These are phyloP conservation scores for Corniculantispora saksenae DNA, from an alignment of 2,329 filamentous ascomycete species.

Conservation along the genomic window DNA sequence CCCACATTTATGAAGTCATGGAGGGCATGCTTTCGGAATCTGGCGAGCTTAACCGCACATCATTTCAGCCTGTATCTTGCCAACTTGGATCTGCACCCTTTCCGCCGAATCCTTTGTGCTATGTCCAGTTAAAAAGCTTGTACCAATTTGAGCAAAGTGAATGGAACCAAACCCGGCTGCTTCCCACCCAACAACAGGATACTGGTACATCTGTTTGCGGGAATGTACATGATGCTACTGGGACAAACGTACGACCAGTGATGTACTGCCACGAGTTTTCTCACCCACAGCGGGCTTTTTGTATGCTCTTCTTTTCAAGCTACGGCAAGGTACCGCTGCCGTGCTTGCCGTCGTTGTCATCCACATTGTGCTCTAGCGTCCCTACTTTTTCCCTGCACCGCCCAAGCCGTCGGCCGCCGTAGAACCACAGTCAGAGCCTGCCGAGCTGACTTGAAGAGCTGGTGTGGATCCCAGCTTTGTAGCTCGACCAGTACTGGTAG, in stretches of 20 bases:
- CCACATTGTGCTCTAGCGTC: constrained; percentile 11
- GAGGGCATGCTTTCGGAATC: background rate
- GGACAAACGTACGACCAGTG: background rate
- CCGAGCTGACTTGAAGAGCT: background rate
- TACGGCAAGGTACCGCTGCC: background rate
- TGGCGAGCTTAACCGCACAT: constrained; percentile 6
- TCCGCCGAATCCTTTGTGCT: background rate
- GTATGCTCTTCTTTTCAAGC: too few species aligned
- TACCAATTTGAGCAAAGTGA: background rate
- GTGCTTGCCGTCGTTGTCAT: constrained; percentile 4
- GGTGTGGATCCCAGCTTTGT: constrained; percentile 1
- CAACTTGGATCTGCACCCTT: too few species aligned
- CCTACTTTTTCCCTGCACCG: background rate
- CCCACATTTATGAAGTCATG: constrained; percentile 18
- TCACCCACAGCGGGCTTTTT: too few species aligned
- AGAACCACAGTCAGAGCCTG: background rate
- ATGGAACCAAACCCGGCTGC: background rate
- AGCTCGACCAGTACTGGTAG: too few species aligned
- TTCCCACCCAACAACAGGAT: background rate
- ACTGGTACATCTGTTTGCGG: background rate
- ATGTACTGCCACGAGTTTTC: background rate
- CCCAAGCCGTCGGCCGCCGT: background rate
- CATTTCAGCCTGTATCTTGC: too few species aligned
- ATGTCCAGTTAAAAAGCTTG: too few species aligned
- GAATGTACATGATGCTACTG: background rate